A percentile compares a stretch with the other conserved stretches of the same genome.
These are phyloP conservation scores for Ustilago sp. DNA, from an alignment of 1,284 basidiomycete species.

Conservation along the genomic window DNA sequence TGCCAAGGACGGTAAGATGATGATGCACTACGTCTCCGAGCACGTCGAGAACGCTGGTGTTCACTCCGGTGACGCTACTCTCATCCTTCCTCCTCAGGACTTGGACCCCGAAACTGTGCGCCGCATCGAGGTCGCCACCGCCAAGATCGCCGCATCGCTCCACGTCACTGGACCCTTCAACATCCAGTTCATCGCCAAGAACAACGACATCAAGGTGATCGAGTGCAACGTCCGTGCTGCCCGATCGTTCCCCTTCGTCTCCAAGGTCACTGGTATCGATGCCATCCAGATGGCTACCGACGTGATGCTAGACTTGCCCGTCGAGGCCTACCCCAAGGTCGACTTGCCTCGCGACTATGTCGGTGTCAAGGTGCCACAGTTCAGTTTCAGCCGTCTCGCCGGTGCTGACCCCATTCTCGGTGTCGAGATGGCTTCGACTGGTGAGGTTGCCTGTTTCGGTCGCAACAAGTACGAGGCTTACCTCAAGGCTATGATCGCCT, in stretches of 20 bases:
- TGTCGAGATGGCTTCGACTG: conserved; percentile 99
- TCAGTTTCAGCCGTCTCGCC: conserved; percentile 93
- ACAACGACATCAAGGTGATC: conserved; percentile 99
- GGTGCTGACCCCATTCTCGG: conserved; percentile 98
- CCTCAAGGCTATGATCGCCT: conserved; percentile 94
- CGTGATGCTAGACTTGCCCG: conserved; percentile 91
- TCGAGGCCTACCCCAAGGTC: conserved; percentile 88
- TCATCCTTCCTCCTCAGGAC: conserved; percentile 97
- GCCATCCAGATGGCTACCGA: conserved; percentile 99
- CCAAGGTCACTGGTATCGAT: conserved; percentile 96
- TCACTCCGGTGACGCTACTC: conserved; percentile 95
- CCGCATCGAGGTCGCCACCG: conserved; percentile 94
- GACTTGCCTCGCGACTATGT: conserved; percentile 91
- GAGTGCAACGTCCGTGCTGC: conserved; percentile 98
- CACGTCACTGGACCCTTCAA: conserved; percentile 99
- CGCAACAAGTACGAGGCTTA: conserved; percentile 98
- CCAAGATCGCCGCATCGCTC: conserved; percentile 92
- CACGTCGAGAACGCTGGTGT: conserved; percentile 99
- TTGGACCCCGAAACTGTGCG: conserved; percentile 94
- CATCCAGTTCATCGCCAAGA: conserved; percentile 99
- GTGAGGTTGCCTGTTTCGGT: conserved; percentile 98
- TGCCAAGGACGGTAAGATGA: conserved; percentile 94
- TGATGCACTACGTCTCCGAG: conserved; percentile 99
- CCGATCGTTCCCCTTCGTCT: conserved; percentile 98
- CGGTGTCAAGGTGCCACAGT: conserved; percentile 98